phyloP scores from a whole-genome alignment of 345 rosid species.

The Euphorbia tirucalli region DNA sequence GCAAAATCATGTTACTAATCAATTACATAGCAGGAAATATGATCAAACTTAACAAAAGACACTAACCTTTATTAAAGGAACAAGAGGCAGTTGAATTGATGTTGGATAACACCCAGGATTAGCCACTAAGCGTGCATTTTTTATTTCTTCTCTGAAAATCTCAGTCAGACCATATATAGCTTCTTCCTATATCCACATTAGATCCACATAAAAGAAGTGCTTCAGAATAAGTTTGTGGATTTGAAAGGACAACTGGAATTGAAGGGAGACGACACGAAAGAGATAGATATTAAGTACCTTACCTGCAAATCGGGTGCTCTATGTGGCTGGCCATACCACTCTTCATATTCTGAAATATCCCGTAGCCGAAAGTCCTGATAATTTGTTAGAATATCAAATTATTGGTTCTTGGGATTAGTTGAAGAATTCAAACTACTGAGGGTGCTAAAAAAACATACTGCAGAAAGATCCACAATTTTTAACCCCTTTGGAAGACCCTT shows the following conservation, averaged over 20 bases:
- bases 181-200: constrained; percentile 59
- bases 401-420: background rate
- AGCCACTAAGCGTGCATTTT: constrained; percentile 73
- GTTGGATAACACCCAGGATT: constrained; percentile 99
- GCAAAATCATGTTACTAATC: background rate
- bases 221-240: background rate
- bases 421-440: background rate
- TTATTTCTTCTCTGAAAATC: constrained; percentile 64
- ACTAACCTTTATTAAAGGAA: constrained; percentile 78
- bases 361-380: constrained; percentile 72
- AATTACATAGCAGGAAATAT: constrained; percentile 1
- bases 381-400: constrained; percentile 1
- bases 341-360: constrained; percentile 71
- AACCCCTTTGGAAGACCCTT: constrained; percentile 63
- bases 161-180: constrained; percentile 97
- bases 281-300: background rate
- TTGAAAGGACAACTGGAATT: background rate
- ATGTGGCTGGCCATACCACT: constrained; percentile 98
- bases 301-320: constrained; percentile 87
- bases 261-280: background rate
- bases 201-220: constrained; percentile 4
- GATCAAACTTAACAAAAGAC: constrained; percentile 6
- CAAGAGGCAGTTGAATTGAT: constrained; percentile 88
- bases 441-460: constrained; percentile 46
- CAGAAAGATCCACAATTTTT: constrained; percentile 95